Evolutionary conservation across 805 yeast species (phyloP).

Genomic region (Starmerella kuoi): DNA sequence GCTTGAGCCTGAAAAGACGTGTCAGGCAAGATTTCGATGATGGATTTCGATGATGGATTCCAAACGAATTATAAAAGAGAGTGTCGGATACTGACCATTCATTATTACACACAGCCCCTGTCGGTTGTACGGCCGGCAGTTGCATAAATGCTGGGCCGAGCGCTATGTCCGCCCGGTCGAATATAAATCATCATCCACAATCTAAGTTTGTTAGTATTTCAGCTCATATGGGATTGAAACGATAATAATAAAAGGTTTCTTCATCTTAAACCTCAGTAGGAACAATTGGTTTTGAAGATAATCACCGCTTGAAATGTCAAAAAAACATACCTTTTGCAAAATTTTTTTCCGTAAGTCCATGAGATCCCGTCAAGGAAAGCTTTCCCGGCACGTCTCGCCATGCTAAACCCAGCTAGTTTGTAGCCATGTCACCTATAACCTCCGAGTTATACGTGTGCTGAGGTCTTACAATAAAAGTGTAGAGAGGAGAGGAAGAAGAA

Average conservation of each 20-base stretch:
- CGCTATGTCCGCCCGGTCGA: constrained; percentile 33
- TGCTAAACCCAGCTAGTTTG: neutral
- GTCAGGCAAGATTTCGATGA: constrained; percentile 7
- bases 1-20: constrained; percentile 2
- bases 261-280: constrained; percentile 27
- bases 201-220: constrained; percentile 19
- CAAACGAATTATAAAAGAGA: neutral
- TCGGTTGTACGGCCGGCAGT: constrained; percentile 25
- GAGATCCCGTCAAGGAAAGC: neutral
- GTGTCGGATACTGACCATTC: constrained; percentile 25
- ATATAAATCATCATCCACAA: constrained; percentile 28
- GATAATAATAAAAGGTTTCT: constrained; percentile 17
- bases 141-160: constrained; percentile 18
- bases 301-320: constrained; percentile 23
- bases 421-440: too few relatives aligned
- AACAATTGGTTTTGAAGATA: constrained; percentile 27
- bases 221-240: constrained; percentile 26
- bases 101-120: constrained; percentile 18
- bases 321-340: constrained; percentile 17
- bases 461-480: too few relatives aligned
- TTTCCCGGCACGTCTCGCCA: constrained; percentile 1
- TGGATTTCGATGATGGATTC: neutral
- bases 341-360: too few relatives aligned
- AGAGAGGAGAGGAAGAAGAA: too few relatives aligned
- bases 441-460: too few relatives aligned